Percentiles rank a stretch among this genome's conserved stretches.
These are phyloP conservation scores for Fusarium sp. DNA, from an alignment of 2,329 filamentous ascomycete genomes.

Conservation along the genomic window DNA sequence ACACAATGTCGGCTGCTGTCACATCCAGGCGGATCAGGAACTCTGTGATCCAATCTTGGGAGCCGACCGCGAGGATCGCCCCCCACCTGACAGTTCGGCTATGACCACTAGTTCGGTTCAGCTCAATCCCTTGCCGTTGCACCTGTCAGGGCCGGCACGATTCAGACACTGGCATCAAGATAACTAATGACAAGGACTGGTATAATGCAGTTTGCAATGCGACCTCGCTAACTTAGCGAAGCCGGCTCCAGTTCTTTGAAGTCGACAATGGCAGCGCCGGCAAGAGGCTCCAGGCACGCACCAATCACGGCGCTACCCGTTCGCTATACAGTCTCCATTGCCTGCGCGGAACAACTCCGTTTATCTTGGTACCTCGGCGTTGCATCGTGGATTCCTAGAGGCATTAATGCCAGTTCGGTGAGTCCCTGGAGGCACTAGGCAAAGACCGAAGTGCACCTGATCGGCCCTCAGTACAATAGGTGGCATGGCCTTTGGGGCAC, in stretches of 20 bases:
- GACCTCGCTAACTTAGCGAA: constrained; percentile 6
- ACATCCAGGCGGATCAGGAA: constrained; percentile 25
- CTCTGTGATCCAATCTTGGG: constrained; percentile 5
- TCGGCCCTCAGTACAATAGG: background rate
- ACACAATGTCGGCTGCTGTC: constrained; percentile 17
- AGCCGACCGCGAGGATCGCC: constrained; percentile 18
- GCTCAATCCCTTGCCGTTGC: constrained; percentile 24
- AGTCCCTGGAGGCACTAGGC: background rate
- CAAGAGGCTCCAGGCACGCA: background rate
- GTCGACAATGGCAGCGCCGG: constrained; percentile 2
- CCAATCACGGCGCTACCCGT: background rate
- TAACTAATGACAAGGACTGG: constrained; percentile 4
- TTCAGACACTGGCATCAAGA: constrained; percentile 7
- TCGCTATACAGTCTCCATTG: background rate
- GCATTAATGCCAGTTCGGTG: background rate
- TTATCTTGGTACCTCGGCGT: background rate
- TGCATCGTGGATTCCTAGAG: background rate
- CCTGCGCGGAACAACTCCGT: constrained; percentile 3
- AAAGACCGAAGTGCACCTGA: background rate
- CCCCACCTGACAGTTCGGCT: constrained; percentile 39
- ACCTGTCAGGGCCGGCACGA: constrained; percentile 12
- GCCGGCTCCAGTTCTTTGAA: background rate
- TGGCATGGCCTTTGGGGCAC: background rate
- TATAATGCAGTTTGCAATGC: constrained; percentile 4
- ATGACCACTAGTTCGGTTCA: constrained; percentile 33